These are phyloP conservation scores for Prunus davidiana DNA, from an alignment of 306 rosid species.

Conservation along the genomic window DNA sequence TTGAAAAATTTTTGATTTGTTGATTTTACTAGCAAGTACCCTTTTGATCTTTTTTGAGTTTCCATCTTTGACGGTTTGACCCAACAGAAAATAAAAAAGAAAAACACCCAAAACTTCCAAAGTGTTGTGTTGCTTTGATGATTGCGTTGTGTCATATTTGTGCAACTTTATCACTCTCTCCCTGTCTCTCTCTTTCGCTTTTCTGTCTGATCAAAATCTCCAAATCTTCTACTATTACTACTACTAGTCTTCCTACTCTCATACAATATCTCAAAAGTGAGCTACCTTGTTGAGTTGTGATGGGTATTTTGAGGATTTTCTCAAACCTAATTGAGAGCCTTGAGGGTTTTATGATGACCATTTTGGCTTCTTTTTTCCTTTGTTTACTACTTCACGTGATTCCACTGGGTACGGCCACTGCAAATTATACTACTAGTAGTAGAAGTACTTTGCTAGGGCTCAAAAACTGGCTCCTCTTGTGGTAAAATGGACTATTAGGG, in stretches of 20 bases:
- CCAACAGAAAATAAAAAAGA: neutral
- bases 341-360: constrained; percentile 51
- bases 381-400: constrained; percentile 65
- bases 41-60: neutral
- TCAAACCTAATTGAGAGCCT: constrained; percentile 17
- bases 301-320: constrained; percentile 29
- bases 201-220: constrained; percentile 31
- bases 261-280: constrained; percentile 24
- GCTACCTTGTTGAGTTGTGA: neutral
- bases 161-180: constrained; percentile 12
- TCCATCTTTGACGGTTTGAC: constrained; percentile 22
- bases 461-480: constrained; percentile 46
- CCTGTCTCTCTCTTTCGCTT: constrained; percentile 18
- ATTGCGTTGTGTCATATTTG: constrained; percentile 25
- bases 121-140: constrained; percentile 32
- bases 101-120: neutral
- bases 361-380: constrained; percentile 28
- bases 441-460: neutral
- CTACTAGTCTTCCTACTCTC: neutral
- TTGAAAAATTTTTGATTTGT: neutral
- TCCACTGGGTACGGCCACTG: constrained; percentile 26
- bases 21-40: neutral
- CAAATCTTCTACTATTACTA: constrained; percentile 24
- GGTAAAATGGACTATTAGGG: neutral
- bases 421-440: constrained; percentile 9